Percentiles rank a stretch among this genome's conserved stretches.
Conservation (phyloP, 495 filamentous ascomycete genomes). For the Zalerion maritima region DNA sequence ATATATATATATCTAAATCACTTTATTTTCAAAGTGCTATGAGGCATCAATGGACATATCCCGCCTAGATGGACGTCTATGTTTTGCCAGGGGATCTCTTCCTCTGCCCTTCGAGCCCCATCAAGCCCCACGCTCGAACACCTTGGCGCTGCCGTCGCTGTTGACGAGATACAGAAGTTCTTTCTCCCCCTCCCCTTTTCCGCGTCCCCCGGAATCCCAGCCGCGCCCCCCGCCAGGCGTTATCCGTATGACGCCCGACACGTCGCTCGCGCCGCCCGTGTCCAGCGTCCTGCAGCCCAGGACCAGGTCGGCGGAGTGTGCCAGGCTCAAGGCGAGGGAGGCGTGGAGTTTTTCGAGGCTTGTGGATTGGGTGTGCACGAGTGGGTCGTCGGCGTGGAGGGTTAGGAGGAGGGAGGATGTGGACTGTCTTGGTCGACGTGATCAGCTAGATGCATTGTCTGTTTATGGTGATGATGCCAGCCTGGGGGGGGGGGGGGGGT, state of each 20-base stretch:
- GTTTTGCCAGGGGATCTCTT: too few species aligned
- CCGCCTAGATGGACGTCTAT: too few species aligned
- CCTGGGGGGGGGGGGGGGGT: too few species aligned
- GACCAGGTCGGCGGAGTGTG: slow-evolving; percentile 56
- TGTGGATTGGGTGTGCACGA: slow-evolving; percentile 44
- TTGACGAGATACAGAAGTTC: slow-evolving; percentile 74
- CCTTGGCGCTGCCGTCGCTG: slow-evolving; percentile 59
- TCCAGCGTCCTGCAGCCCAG: slow-evolving; percentile 62
- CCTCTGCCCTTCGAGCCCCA: too few species aligned
- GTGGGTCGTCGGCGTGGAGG: slow-evolving; percentile 51
- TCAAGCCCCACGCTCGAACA: slow-evolving; percentile 74
- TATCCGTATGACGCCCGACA: slow-evolving; percentile 76
- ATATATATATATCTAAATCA: too few species aligned
- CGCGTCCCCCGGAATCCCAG: slow-evolving; percentile 11
- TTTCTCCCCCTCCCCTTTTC: slow-evolving; percentile 32
- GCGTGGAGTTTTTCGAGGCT: slow-evolving; percentile 56
- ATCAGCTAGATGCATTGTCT: slow-evolving; percentile 40
- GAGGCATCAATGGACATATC: too few species aligned
- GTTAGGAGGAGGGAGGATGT: slow-evolving; percentile 54
- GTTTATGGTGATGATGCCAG: slow-evolving; percentile 8
- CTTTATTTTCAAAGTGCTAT: too few species aligned
- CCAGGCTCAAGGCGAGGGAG: slow-evolving; percentile 49
- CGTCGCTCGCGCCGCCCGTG: slow-evolving; percentile 75
- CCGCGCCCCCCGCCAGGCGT: slow-evolving; percentile 42
- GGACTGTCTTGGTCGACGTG: too few species aligned